These are phyloP conservation scores for Gnaphalium uliginosum DNA, from an alignment of 129 eudicot species.

Conservation along the genomic window DNA sequence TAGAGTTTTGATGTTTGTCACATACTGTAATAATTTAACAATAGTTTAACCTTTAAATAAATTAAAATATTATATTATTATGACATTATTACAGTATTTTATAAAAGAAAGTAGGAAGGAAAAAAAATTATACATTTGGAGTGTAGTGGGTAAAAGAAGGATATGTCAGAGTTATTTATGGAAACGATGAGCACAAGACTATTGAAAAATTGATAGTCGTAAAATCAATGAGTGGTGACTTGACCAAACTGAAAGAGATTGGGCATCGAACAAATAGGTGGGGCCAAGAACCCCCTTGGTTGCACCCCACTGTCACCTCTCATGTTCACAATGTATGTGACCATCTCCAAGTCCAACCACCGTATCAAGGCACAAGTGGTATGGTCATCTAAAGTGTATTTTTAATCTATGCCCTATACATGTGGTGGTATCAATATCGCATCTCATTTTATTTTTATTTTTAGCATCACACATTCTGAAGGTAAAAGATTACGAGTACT, in stretches of 20 bases:
- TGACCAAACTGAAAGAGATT: constrained; percentile 14
- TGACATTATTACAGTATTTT: too few relatives aligned
- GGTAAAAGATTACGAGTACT: too few relatives aligned
- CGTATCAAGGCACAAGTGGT: background rate
- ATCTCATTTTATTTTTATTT: background rate
- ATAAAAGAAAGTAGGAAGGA: too few relatives aligned
- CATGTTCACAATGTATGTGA: constrained; percentile 4
- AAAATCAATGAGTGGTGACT: constrained; percentile 17
- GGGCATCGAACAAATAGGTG: constrained; percentile 1
- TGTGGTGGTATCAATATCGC: background rate
- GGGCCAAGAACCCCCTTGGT: constrained; percentile 14
- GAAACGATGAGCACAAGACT: constrained; percentile 3
- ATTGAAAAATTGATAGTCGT: background rate
- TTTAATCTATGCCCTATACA: background rate
- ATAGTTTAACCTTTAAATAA: too few relatives aligned
- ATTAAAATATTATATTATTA: too few relatives aligned
- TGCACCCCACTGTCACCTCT: background rate
- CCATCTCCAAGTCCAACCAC: background rate
- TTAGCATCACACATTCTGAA: too few relatives aligned
- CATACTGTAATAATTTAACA: too few relatives aligned
- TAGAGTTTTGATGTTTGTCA: too few relatives aligned
- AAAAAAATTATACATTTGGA: background rate
- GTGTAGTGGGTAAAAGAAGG: background rate
- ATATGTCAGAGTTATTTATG: background rate
- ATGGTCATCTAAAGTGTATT: background rate